Evolutionary conservation across 371 early-diverging fungal genomes (phyloP).

Genomic region (Apophysomyces variabilis): DNA sequence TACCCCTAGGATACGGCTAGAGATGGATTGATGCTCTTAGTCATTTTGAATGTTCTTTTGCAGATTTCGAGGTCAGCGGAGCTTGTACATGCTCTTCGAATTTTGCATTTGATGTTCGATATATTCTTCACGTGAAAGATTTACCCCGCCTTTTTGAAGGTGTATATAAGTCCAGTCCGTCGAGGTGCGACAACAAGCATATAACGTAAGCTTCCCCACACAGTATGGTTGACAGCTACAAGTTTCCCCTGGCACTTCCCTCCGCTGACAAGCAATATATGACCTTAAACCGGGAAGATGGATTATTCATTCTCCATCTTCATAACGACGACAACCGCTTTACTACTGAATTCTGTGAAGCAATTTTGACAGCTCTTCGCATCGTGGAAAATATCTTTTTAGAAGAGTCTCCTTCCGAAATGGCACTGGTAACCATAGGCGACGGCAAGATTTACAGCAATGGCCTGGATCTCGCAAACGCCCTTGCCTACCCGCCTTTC

Average conservation of each 20-base stretch:
- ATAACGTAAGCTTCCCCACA: not conserved
- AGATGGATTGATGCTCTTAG: not conserved
- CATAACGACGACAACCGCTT: conserved; percentile 75
- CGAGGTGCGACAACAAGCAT: not conserved
- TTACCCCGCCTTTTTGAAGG: not conserved
- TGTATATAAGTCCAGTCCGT: not conserved
- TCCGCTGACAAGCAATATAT: conserved; percentile 42
- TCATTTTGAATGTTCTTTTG: not conserved
- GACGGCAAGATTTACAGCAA: conserved; percentile 79
- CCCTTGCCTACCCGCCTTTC: conserved; percentile 47
- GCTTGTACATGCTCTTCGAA: not conserved
- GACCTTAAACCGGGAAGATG: conserved; percentile 58
- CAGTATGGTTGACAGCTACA: not conserved
- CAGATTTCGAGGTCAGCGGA: not conserved
- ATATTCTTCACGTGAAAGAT: not conserved
- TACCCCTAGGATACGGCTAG: no score
- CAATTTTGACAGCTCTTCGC: conserved; percentile 65
- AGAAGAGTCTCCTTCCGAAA: conserved; percentile 41
- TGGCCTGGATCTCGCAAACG: conserved; percentile 70
- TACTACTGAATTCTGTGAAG: conserved; percentile 58
- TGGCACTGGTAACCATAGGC: conserved; percentile 68
- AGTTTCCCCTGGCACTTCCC: conserved; percentile 44
- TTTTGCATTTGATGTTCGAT: not conserved
- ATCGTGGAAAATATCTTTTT: conserved; percentile 57
- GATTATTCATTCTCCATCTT: conserved; percentile 63